A percentile compares a stretch with the other conserved stretches of the same genome.
Evolutionary conservation across 2,329 filamentous ascomycete genomes (phyloP).

Genomic region (Botrytis squamosa): DNA sequence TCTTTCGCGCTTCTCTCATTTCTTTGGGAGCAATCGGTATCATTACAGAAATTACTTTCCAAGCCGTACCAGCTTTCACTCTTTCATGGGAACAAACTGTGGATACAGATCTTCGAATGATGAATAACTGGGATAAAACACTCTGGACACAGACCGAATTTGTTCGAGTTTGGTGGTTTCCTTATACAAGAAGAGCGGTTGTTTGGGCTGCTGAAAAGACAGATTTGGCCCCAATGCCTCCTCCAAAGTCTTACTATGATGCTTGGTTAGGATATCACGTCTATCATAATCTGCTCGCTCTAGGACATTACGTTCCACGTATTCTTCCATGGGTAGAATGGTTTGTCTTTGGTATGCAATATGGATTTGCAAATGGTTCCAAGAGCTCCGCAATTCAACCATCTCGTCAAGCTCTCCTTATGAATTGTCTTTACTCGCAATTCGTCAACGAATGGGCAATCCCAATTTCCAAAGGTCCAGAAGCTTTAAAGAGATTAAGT

Average conservation of each 20-base stretch:
- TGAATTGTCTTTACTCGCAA: conserved; percentile 98
- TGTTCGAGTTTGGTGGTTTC: conserved; percentile 96
- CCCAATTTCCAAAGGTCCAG: conserved; percentile 79
- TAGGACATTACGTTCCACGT: conserved; percentile 73
- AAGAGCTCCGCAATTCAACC: conserved; percentile 75
- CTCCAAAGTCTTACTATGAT: conserved; percentile 71
- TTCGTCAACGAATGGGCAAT: conserved; percentile 98
- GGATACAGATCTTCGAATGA: conserved; percentile 65
- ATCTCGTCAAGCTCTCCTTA: conserved; percentile 75
- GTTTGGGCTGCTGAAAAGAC: conserved; percentile 88
- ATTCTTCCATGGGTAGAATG: conserved; percentile 88
- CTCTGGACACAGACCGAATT: conserved; percentile 88
- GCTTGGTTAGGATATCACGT: conserved; percentile 79
- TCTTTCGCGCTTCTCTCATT: conserved; percentile 85
- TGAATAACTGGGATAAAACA: conserved; percentile 67
- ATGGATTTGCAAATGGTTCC: conserved; percentile 75
- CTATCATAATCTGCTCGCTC: conserved; percentile 86
- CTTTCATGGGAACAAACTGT: conserved; percentile 84
- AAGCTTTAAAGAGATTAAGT: conserved; percentile 77
- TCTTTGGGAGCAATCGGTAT: conserved; percentile 89
- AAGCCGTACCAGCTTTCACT: conserved; percentile 77
- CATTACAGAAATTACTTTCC: conserved; percentile 83
- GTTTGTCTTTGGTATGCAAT: conserved; percentile 97
- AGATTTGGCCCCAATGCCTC: conserved; percentile 56
- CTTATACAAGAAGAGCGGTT: conserved; percentile 83